Evolutionary conservation across 805 yeast species (phyloP), one percentile per base, ranked within the genome.

Genomic region (Wickerhamiella australiensis): DNA sequence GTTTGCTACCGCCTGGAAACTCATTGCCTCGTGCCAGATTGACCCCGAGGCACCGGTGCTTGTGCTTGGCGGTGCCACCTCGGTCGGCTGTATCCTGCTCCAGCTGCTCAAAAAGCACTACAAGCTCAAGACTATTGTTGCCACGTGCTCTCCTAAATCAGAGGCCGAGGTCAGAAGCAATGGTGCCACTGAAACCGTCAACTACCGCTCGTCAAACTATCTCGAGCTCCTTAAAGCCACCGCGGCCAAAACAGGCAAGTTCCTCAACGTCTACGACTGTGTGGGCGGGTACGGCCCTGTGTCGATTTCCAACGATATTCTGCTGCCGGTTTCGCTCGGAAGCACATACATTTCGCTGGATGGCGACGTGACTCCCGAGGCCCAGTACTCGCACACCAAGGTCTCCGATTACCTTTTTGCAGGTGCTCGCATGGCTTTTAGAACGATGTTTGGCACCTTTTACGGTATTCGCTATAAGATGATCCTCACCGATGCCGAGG

Each of bases 1-100:
- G 0, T 76, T 73, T 55, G 77, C 78, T 15, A 80, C 92, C 3
- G 88, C 90, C 0, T 70, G 59, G 54, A 59, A 68, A 45, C 58
- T 70, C 42, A 61, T 73, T 23, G 59, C 60, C 6, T 53, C 58
- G 5, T 66, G 68, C 53, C 60, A 64, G 18, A 62, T 74, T 18
- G 66, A 65, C 8, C n/a, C 27, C 4, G 43, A 37, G 36, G 25
- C 51, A 17, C 35, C 33, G 15, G 75, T 82, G 3, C 68, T 83
- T 43, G 70, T 85, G 22, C 66, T 82, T 42, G 95, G 95, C 31
- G 92, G 83, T 25, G 79, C 82, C 12, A 80, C 94, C 1, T 64
- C 82, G 11, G 87, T 82, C n/a, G 87, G 88, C 21, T 59, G 70
- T 29, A 71, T 68, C 53, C 69, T 72, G 3, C 66, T 76, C 26